phyloP scores from a whole-genome alignment of 1,284 basidiomycete genomes.

The Austropuccinia psidii region DNA sequence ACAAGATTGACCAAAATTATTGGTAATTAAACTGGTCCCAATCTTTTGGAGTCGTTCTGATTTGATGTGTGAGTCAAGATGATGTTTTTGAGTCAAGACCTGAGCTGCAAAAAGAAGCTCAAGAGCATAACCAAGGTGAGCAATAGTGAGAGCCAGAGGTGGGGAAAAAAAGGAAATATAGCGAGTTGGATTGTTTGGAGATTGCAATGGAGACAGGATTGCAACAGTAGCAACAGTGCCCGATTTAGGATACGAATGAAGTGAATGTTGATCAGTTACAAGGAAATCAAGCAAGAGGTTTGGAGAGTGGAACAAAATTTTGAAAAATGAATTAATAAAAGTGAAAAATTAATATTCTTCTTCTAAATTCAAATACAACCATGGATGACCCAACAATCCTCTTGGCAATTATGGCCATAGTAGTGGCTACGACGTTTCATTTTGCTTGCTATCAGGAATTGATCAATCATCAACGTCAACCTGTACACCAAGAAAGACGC shows the following conservation, averaged over 20 bases:
- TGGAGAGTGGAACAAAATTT: too few relatives aligned
- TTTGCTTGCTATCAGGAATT: too few relatives aligned
- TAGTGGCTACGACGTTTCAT: too few relatives aligned
- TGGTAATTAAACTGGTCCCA: slow-evolving; percentile 76
- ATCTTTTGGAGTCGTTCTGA: slow-evolving; percentile 73
- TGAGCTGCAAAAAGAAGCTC: slow-evolving; percentile 70
- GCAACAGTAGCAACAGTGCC: slow-evolving; percentile 1
- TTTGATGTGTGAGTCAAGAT: slow-evolving; percentile 80
- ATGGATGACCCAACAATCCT: too few relatives aligned
- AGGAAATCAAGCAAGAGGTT: slow-evolving; percentile 18
- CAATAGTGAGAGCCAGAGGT: slow-evolving; percentile 58
- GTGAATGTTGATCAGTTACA: slow-evolving; percentile 16
- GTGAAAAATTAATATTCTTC: too few relatives aligned
- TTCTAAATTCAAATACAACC: too few relatives aligned
- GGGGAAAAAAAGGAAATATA: slow-evolving; percentile 47
- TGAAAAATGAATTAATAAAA: too few relatives aligned
- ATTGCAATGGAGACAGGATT: neutral
- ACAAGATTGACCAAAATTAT: slow-evolving; percentile 79
- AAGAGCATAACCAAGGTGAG: slow-evolving; percentile 79
- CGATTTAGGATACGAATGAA: slow-evolving; percentile 6
- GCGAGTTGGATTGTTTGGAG: too few relatives aligned
- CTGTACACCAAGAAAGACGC: too few relatives aligned
- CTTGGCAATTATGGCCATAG: too few relatives aligned
- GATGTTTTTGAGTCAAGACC: slow-evolving; percentile 81
- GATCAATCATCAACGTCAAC: too few relatives aligned